Conservation (phyloP, 164 flowering plant genomes). For the Litsea cubeba region DNA sequence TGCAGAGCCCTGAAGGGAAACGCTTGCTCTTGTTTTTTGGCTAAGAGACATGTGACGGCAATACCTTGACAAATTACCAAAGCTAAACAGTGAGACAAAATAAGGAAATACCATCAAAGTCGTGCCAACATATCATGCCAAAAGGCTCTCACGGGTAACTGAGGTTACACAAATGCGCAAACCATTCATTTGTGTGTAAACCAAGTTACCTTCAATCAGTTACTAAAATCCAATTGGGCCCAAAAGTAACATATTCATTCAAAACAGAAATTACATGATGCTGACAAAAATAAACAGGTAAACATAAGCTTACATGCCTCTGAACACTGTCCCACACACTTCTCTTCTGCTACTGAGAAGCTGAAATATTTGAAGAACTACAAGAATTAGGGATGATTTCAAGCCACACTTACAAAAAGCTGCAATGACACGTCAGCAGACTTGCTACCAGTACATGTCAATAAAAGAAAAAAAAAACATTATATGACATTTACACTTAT, state of each 20-base stretch:
- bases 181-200: too few species aligned
- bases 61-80: slow-evolving; percentile 3
- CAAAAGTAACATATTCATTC: not conserved
- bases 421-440: not conserved
- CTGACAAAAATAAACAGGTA: not conserved
- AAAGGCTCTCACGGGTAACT: too few species aligned
- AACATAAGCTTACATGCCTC: slow-evolving; percentile 25
- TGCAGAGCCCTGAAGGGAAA: slow-evolving; percentile 22
- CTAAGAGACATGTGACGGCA: not conserved
- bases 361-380: slow-evolving; percentile 18
- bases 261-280: not conserved
- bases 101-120: not conserved
- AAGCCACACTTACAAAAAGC: not conserved
- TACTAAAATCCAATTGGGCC: too few species aligned
- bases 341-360: slow-evolving; percentile 16
- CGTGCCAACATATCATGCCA: too few species aligned
- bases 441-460: not conserved
- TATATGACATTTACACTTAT: not conserved
- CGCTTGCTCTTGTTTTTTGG: slow-evolving; percentile 11
- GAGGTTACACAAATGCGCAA: too few species aligned
- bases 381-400: not conserved
- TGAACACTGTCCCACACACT: slow-evolving; percentile 18
- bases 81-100: not conserved
- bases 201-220: too few species aligned
- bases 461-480: not conserved